Evolutionary conservation across 192 early-diverging fungal species (phyloP), one percentile per base, ranked within the genome.

Genomic region (Coemansia sp.): DNA sequence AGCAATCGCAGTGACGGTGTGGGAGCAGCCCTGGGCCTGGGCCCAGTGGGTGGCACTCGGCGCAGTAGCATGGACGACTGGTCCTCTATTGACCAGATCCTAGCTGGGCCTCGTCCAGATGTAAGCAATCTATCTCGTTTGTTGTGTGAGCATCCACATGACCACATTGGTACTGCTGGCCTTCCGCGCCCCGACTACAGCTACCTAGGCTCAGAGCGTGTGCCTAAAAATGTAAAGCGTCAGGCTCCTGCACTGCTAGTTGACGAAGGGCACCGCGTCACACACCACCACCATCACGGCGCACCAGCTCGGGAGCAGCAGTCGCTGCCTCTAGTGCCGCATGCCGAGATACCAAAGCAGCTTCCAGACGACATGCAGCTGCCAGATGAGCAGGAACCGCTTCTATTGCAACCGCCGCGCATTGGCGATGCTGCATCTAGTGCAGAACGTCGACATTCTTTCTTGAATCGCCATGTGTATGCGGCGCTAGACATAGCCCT

Each of bases 11-110:
- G 34, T 56, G 76, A 64, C 0, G 50, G 47, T 7, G 54, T 51
- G 7, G 52, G 23, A 2, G 22, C 38, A 34, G 71, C 52, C 25
- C 31, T 60, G 26, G 66, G 51, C 22, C 52, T 28, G 23, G 52
- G 28, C 31, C 22, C 44, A 9, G 65, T 41, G 10, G 38, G 38
- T 10, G 48, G 53, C 61, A 71, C 62, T 48, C 65, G 62, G 30
- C 55, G 58, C 41, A 68, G 65, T 65, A 71, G 71, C 62, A 26
- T 56, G 28, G 78, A 74, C 24, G 72, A 69, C 53, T 55, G 62
- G n/a, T 65, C 78, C 3, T 81, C 78, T 18, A 81, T 74, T 28
- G 58, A 65, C 49, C 73, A 65, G 54, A 71, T 81, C 9, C 57
- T 81, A 2, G 62, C 73, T 0, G 68, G 68, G 44, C 54, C 66